Conservation (phyloP, 1,284 basidiomycete genomes). For the Heterobasidion occidentale region DNA sequence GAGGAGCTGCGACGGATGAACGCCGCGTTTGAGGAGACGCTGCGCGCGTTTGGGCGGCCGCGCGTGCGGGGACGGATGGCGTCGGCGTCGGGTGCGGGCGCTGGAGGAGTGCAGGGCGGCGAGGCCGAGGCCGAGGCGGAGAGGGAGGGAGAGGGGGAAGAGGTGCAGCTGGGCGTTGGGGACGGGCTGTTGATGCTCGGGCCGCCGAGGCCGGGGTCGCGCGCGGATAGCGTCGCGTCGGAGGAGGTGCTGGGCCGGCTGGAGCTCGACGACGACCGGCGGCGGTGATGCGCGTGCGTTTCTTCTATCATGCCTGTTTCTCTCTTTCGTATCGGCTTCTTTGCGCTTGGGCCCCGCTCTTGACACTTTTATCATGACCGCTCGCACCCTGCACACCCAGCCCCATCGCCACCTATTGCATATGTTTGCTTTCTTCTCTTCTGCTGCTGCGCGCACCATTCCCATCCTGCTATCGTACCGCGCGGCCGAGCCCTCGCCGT, state of each 20-base stretch:
- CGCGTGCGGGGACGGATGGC: slow-evolving; percentile 14
- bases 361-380: too few species aligned
- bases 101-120: neutral
- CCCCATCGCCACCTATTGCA: too few species aligned
- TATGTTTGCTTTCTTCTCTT: too few species aligned
- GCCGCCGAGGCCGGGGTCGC: slow-evolving; percentile 11
- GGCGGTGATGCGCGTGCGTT: too few species aligned
- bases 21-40: slow-evolving; percentile 49
- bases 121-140: neutral
- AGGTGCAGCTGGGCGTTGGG: neutral
- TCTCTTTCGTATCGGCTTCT: too few species aligned
- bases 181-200: slow-evolving; percentile 7
- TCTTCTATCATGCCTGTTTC: too few species aligned
- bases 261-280: slow-evolving; percentile 11
- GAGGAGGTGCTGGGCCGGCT: slow-evolving; percentile 20
- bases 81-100: slow-evolving; percentile 6
- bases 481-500: too few species aligned
- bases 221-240: slow-evolving; percentile 15
- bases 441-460: too few species aligned
- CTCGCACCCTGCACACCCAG: too few species aligned
- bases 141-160: neutral
- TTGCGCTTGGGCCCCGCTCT: too few species aligned
- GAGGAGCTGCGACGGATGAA: slow-evolving; percentile 57
- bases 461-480: too few species aligned
- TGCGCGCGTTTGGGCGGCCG: slow-evolving; percentile 24